Evolutionary conservation across 257 asterid genomes (phyloP).

Genomic region (Catharanthus roseus): DNA sequence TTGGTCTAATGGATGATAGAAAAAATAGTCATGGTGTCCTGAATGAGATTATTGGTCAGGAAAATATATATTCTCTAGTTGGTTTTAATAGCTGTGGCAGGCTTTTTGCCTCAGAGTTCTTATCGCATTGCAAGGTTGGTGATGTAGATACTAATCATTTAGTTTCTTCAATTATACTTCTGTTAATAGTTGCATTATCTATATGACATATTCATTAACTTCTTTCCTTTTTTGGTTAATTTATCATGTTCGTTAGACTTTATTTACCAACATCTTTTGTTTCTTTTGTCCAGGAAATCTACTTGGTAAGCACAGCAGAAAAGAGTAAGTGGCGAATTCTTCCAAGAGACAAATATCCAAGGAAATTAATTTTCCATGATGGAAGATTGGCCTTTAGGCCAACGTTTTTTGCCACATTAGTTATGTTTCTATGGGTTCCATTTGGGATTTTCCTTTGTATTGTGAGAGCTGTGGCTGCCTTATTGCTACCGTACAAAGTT

Average conservation of each 20-base stretch:
- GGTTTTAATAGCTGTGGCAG: constrained; percentile 16
- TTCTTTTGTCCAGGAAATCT: constrained; percentile 24
- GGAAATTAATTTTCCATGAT: constrained; percentile 28
- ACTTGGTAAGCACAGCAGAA: constrained; percentile 23
- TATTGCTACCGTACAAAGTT: constrained; percentile 17
- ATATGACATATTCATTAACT: neutral
- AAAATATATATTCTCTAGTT: constrained; percentile 18
- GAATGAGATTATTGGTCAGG: constrained; percentile 15
- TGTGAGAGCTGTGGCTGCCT: constrained; percentile 17
- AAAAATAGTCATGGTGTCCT: neutral
- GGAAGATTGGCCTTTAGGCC: constrained; percentile 36
- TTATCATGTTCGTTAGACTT: too few relatives aligned
- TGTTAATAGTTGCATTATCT: neutral
- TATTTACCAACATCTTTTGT: neutral
- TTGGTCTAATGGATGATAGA: constrained; percentile 30
- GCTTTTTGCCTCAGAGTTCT: constrained; percentile 3
- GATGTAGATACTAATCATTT: neutral
- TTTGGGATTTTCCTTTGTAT: constrained; percentile 24
- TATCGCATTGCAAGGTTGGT: constrained; percentile 25
- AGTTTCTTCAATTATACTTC: neutral
- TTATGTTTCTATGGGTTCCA: constrained; percentile 31
- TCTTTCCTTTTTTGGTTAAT: neutral
- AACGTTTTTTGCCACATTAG: constrained; percentile 19
- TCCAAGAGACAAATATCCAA: constrained; percentile 23
- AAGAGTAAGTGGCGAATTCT: constrained; percentile 26